phyloP scores from a whole-genome alignment of 2,329 filamentous ascomycete species.

The Trichoderma arundinaceum region DNA sequence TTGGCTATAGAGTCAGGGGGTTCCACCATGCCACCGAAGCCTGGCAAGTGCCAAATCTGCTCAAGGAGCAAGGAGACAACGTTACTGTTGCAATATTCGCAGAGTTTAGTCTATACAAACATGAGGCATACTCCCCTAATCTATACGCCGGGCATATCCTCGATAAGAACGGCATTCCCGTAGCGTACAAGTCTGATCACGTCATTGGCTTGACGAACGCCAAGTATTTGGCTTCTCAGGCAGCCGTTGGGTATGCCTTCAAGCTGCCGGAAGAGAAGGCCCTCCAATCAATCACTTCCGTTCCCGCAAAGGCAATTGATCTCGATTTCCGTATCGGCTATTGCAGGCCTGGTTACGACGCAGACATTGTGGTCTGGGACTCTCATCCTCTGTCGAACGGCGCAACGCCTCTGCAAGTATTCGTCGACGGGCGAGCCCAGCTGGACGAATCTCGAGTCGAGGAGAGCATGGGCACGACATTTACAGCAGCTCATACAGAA shows the following conservation, averaged over 20 bases:
- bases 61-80: conserved; percentile 44
- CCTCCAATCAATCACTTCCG: conserved; percentile 46
- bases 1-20: conserved; percentile 47
- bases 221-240: conserved; percentile 51
- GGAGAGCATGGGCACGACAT: conserved; percentile 32
- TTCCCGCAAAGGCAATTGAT: conserved; percentile 52
- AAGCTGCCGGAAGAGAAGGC: conserved; percentile 29
- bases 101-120: conserved; percentile 50
- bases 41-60: conserved; percentile 30
- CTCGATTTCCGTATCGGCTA: conserved; percentile 53
- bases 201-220: conserved; percentile 43
- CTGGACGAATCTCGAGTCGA: conserved; percentile 43
- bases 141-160: conserved; percentile 50
- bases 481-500: conserved; percentile 12
- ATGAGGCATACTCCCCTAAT: conserved; percentile 50
- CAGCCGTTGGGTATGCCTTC: conserved; percentile 49
- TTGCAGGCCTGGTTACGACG: conserved; percentile 53
- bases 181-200: conserved; percentile 52
- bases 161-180: conserved; percentile 47
- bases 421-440: conserved; percentile 51
- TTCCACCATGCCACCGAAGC: conserved; percentile 31
- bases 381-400: conserved; percentile 53
- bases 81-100: conserved; percentile 52
- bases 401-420: conserved; percentile 54
- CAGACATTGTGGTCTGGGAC: conserved; percentile 57